A percentile compares a stretch with the other conserved stretches of the same genome.
Conservation (phyloP, 2,329 filamentous ascomycete species). For the Immersiporthe knoxdaviesiana region DNA sequence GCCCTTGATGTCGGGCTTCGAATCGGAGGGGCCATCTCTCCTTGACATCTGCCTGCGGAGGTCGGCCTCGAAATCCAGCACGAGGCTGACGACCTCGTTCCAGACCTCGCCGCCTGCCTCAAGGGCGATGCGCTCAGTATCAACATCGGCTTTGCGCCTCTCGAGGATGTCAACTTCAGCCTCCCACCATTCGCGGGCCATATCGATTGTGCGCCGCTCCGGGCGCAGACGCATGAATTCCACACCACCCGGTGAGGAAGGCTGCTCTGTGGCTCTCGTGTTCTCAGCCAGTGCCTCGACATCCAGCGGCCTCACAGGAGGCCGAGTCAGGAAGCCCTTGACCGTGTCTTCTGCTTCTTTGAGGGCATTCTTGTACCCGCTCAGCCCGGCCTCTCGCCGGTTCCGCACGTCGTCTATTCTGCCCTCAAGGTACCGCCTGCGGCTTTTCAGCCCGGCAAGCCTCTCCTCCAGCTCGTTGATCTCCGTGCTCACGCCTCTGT, state of each 20-base stretch:
- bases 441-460: slow-evolving; percentile 62
- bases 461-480: slow-evolving; percentile 69
- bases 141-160: slow-evolving; percentile 57
- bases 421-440: slow-evolving; percentile 61
- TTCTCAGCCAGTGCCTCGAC: slow-evolving; percentile 43
- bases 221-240: slow-evolving; percentile 65
- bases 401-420: slow-evolving; percentile 67
- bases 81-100: slow-evolving; percentile 61
- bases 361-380: slow-evolving; percentile 70
- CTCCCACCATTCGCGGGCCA: slow-evolving; percentile 74
- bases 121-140: slow-evolving; percentile 66
- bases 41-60: slow-evolving; percentile 59
- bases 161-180: slow-evolving; percentile 62
- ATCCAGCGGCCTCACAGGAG: slow-evolving; percentile 59
- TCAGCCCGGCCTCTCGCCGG: slow-evolving; percentile 70
- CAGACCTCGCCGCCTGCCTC: slow-evolving; percentile 70
- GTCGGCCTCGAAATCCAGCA: slow-evolving; percentile 68
- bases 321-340: slow-evolving; percentile 59
- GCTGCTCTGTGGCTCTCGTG: slow-evolving; percentile 29
- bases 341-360: slow-evolving; percentile 68
- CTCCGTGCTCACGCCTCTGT: slow-evolving; percentile 58
- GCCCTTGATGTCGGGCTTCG: slow-evolving; percentile 27
- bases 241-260: slow-evolving; percentile 44
- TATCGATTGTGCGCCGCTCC: slow-evolving; percentile 67
- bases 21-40: slow-evolving; percentile 29